These are phyloP conservation scores for Annulohypoxylon stygium DNA, from an alignment of 495 filamentous ascomycete genomes.

Conservation along the genomic window DNA sequence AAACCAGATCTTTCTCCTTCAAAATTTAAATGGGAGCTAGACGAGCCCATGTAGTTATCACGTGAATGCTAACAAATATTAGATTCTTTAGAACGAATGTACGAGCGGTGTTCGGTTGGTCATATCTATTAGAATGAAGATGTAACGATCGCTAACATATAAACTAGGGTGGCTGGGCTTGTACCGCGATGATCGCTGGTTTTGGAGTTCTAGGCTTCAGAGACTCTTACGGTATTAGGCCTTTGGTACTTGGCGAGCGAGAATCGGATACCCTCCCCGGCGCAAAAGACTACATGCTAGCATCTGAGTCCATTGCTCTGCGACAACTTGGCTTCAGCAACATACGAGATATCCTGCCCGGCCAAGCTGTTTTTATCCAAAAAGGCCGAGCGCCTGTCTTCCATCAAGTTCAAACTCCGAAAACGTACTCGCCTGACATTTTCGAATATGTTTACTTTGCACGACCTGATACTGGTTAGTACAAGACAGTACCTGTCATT, in stretches of 20 bases:
- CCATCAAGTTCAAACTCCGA: slow-evolving; percentile 77
- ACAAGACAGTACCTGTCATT: slow-evolving; percentile 45
- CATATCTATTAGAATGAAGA: not conserved
- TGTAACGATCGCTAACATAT: slow-evolving; percentile 10
- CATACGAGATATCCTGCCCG: slow-evolving; percentile 87
- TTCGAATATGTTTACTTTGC: slow-evolving; percentile 92
- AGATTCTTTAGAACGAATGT: slow-evolving; percentile 34
- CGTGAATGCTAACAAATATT: slow-evolving; percentile 8
- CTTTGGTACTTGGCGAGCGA: slow-evolving; percentile 83
- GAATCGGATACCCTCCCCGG: slow-evolving; percentile 70
- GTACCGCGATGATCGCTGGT: slow-evolving; percentile 90
- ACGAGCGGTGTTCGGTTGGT: slow-evolving; percentile 39
- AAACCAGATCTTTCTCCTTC: not conserved
- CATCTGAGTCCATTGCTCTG: slow-evolving; percentile 94
- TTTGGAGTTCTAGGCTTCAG: slow-evolving; percentile 92
- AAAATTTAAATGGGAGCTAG: too few species aligned
- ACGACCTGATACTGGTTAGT: slow-evolving; percentile 77
- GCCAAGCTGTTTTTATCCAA: slow-evolving; percentile 92
- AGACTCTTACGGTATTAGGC: slow-evolving; percentile 91
- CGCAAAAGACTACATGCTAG: slow-evolving; percentile 94
- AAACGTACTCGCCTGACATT: slow-evolving; percentile 89
- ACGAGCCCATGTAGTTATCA: slow-evolving; percentile 42
- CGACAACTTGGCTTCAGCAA: slow-evolving; percentile 86
- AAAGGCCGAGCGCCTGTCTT: slow-evolving; percentile 83
- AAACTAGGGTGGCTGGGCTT: slow-evolving; percentile 46